phyloP scores from a whole-genome alignment of 2,329 filamentous ascomycete genomes.

The Verticillium alfalfae region DNA sequence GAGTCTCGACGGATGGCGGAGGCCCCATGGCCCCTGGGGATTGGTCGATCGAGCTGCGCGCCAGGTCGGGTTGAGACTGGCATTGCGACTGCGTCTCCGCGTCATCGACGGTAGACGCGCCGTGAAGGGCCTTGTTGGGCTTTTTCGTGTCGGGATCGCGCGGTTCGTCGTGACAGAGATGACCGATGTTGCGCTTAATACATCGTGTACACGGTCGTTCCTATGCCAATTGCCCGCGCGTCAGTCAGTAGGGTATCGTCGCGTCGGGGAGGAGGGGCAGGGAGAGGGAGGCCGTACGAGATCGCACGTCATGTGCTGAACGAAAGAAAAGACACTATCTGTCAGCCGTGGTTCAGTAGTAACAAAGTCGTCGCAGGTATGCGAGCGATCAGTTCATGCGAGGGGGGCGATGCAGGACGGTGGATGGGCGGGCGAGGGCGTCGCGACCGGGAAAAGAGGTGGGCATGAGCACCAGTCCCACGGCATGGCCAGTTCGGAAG shows the following conservation, averaged over 20 bases:
- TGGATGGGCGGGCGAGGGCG: neutral
- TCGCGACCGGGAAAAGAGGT: neutral
- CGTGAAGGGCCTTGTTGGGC: slow-evolving; percentile 57
- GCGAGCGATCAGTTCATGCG: neutral
- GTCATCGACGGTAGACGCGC: slow-evolving; percentile 54
- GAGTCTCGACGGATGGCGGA: slow-evolving; percentile 37
- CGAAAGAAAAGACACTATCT: slow-evolving; percentile 28
- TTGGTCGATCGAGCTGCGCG: slow-evolving; percentile 51
- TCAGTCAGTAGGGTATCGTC: neutral
- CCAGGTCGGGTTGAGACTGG: slow-evolving; percentile 29
- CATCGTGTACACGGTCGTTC: slow-evolving; percentile 95
- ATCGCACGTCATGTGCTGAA: slow-evolving; percentile 88
- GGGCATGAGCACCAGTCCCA: neutral
- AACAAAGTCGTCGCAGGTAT: slow-evolving; percentile 7
- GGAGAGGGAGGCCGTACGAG: slow-evolving; percentile 55
- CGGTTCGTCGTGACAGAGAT: slow-evolving; percentile 96
- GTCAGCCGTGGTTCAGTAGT: slow-evolving; percentile 36
- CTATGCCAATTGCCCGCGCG: slow-evolving; percentile 40
- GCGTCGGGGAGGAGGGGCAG: slow-evolving; percentile 12
- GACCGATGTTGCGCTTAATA: slow-evolving; percentile 97
- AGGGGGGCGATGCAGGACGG: neutral
- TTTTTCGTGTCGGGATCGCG: slow-evolving; percentile 80
- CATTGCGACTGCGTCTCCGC: slow-evolving; percentile 42
- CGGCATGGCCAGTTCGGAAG: neutral
- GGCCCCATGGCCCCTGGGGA: slow-evolving; percentile 48